phyloP scores from a whole-genome alignment of 148 eudicot genomes.

The Silene latifolia region DNA sequence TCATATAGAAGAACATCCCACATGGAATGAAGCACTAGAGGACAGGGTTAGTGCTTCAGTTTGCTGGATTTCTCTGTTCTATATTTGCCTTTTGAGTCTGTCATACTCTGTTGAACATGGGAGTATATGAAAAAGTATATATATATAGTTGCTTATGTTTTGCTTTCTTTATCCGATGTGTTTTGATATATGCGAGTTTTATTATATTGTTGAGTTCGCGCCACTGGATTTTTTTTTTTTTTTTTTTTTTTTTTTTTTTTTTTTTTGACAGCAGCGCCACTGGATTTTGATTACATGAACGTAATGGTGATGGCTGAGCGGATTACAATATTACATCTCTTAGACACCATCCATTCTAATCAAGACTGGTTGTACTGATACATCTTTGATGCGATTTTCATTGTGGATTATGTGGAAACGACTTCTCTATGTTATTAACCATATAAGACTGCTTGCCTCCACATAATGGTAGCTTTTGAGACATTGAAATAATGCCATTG shows the following conservation, averaged over 20 bases:
- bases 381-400: no score
- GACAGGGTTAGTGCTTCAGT: slow-evolving; percentile 18
- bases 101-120: neutral
- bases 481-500: neutral
- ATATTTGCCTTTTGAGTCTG: slow-evolving; percentile 11
- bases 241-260: no score
- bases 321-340: no score
- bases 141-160: neutral
- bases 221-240: neutral
- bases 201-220: neutral
- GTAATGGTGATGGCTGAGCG: no score
- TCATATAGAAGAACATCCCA: slow-evolving; percentile 16
- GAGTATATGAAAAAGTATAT: neutral
- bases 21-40: slow-evolving; percentile 18
- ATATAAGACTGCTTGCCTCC: no score
- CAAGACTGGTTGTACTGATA: no score
- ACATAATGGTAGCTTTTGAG: neutral
- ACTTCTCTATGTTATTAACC: no score
- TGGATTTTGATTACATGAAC: neutral
- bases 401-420: no score
- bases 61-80: slow-evolving; percentile 9
- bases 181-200: neutral
- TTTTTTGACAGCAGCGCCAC: no score
- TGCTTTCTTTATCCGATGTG: neutral
- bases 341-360: no score